Base-by-base conservation (phyloP, 495 filamentous ascomycete genomes). In the Tuber brumale region DNA sequence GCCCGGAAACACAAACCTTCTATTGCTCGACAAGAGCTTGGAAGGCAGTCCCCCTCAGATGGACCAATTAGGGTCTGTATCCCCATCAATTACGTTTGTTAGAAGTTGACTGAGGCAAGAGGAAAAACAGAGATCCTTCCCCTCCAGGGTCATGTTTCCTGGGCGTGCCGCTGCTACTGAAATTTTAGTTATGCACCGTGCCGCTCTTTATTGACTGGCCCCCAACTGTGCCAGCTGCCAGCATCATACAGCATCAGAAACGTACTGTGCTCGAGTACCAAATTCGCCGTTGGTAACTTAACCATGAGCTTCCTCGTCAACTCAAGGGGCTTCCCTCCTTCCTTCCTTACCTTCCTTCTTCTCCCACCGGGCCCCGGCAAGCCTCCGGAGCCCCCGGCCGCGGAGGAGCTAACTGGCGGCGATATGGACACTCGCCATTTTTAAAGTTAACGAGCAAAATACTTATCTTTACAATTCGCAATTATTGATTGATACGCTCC, bases 401-500 rank as follows among this genome's bases (percentile, higher is more conserved):
- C 27, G 27, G 57, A 66, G 9, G 57, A 18, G 27, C 57, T 66
- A 66, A 10, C 27, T 10, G 27, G 14, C 27, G 14, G 14, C 4
- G 27, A 19, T 14, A 18, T 19, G 57, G 57, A 35, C 12, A 35
- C 27, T 35, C 31, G 27, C 9, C 9, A 9, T 27, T 8, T 61
- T 61, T 16, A 61, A 61, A 31, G 12, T 61, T 31, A 66, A 66
- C 27, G 12, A 31, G 6, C 12, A 27, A 66, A 66, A 66, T 66
- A 66, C 57, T 66, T 66, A 66, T 66, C 57, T 66, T 66, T 66
- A 66, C 57, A 66, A 66, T 66, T 66, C 27, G 57, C 57, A 66
- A 66, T 66, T 66, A 66, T 66, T 66, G 57, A 66, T 66, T 31
- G 57, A 66, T 31, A 61, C 1, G 3, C 51, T 61, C 9, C 23